Evolutionary conservation across 305 asterid genomes (phyloP).

Genomic region (Fraxinus xanthoxyloides): DNA sequence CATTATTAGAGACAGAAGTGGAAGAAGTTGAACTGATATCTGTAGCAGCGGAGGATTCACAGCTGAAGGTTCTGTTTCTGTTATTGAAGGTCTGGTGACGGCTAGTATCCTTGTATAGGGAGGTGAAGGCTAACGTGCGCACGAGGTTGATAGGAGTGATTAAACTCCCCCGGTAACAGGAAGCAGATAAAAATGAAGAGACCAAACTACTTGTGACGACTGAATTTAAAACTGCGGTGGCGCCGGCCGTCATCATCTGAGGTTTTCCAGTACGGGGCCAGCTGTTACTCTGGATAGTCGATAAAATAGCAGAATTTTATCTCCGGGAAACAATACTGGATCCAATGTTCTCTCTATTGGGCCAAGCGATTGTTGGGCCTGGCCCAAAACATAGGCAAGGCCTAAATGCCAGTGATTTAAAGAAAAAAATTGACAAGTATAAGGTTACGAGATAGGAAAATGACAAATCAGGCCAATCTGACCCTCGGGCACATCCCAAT

Average conservation of each 20-base stretch:
- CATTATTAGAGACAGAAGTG: constrained; percentile 34
- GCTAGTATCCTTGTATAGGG: constrained; percentile 26
- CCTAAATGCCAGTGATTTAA: neutral
- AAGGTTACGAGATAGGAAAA: neutral
- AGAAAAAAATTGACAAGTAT: too few relatives aligned
- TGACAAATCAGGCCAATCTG: too few relatives aligned
- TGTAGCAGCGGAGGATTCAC: constrained; percentile 33
- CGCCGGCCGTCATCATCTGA: constrained; percentile 4
- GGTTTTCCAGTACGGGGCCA: constrained; percentile 10
- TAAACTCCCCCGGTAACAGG: constrained; percentile 35
- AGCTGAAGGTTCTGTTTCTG: constrained; percentile 37
- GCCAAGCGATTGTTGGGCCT: neutral
- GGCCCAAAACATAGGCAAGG: neutral
- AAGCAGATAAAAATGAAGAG: constrained; percentile 29
- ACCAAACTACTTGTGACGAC: constrained; percentile 24
- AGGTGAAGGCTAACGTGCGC: constrained; percentile 32
- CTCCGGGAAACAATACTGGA: neutral
- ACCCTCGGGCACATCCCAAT: too few relatives aligned
- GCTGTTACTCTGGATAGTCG: constrained; percentile 10
- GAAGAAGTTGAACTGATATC: constrained; percentile 33
- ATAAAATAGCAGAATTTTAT: neutral
- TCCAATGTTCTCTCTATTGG: neutral
- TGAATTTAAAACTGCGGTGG: constrained; percentile 12
- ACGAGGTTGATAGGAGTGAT: constrained; percentile 26
- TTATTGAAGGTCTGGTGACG: constrained; percentile 27